A percentile compares a stretch with the other conserved stretches of the same genome.
Evolutionary conservation across 176 grass and related monocot genomes (phyloP).

Genomic region (Dendrocalamus sinicus): DNA sequence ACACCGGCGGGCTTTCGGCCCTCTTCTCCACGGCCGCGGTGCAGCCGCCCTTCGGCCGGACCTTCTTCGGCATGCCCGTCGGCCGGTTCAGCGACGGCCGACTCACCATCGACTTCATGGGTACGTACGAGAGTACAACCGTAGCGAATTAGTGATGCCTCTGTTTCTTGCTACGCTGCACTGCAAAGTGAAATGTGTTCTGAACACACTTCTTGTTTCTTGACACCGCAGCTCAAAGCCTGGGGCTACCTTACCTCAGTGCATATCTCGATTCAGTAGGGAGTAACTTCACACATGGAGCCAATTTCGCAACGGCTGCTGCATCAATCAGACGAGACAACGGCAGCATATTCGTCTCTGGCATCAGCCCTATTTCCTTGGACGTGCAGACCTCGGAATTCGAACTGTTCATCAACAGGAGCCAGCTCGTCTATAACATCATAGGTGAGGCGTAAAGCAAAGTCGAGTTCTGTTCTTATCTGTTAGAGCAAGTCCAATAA

Average conservation of each 20-base stretch:
- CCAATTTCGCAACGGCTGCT: conserved; percentile 87
- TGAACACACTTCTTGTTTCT: no score
- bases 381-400: conserved; percentile 90
- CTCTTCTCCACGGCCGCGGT: not conserved
- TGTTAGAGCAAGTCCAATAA: no score
- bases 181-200: no score
- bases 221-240: conserved; percentile 59
- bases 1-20: conserved; percentile 64
- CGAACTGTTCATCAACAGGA: conserved; percentile 76
- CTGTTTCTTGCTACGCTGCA: no score
- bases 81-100: conserved; percentile 63
- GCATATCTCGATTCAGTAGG: conserved; percentile 88
- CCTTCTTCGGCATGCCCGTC: conserved; percentile 55
- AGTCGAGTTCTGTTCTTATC: not conserved
- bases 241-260: conserved; percentile 74
- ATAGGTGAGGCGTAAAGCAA: conserved; percentile 38
- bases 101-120: conserved; percentile 63
- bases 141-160: not conserved
- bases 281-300: conserved; percentile 88
- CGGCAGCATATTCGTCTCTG: conserved; percentile 70
- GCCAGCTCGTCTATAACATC: conserved; percentile 58
- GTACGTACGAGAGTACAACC: conserved; percentile 38
- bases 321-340: conserved; percentile 62
- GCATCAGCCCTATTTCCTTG: conserved; percentile 84
- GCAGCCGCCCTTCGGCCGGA: conserved; percentile 61